Evolutionary conservation across 1,139 yeast genomes (phyloP), one percentile per base, ranked within the genome.

Genomic region (Diutina rugosa): DNA sequence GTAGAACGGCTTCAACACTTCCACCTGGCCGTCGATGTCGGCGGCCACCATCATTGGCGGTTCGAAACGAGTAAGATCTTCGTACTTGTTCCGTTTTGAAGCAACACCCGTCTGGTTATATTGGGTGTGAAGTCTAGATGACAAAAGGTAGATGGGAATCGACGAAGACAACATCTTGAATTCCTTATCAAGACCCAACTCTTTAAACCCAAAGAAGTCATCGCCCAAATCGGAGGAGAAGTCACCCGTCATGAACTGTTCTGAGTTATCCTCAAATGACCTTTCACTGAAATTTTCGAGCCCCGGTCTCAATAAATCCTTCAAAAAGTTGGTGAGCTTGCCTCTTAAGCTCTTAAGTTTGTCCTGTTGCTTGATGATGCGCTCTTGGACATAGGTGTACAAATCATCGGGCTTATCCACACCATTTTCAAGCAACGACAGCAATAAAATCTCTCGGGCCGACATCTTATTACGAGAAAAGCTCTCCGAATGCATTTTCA

Each of bases 161-260:
- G 96, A 82, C 5, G 90, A 79, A 41, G 93, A 86, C 57, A 91
- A 72, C 68, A 91, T 74, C n/a, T 95, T 91, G 68, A 89, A 86
- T 67, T 95, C 99, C 64, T 86, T 88, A 65, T 93, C 99, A 60
- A 95, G 74, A 0, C 99, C 99, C 55, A 95, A 76, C 63, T 91
- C 98, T 65, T 81, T 87, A 73, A 95, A 95, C 0, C 99, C 99
- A 72, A 95, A 95, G 77, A 91, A 93, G 70, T 95, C 99, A 62
- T 87, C 95, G 14, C 99, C 99, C 55, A 93, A 74, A 61, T 90
- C 97, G 64, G 82, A 87, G 1, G 97, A 86, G 67, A 93, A 95
- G 64, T 90, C 97, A 58, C 99, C 99, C 26, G 95, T 88, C 63
- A 91, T 73, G 65, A 91, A 93, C 67, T 91, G 96, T 61, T 93